Evolutionary conservation across 345 rosid species (phyloP).

Genomic region (Gossypium rotundifolium): DNA sequence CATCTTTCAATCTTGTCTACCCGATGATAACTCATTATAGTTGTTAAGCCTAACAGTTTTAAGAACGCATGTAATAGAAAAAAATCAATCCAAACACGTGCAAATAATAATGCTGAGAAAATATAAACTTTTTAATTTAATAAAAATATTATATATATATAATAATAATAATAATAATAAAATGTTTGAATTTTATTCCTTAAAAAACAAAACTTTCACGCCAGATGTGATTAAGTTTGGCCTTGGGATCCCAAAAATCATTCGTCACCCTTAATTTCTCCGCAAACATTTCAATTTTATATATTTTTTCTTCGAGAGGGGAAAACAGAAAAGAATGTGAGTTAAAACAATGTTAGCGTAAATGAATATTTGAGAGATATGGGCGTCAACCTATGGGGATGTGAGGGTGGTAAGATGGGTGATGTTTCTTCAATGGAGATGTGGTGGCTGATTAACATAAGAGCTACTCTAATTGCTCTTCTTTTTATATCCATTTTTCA

Average conservation of each 20-base stretch:
- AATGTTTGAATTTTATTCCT: too few species aligned
- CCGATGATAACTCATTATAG: too few species aligned
- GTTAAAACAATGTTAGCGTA: neutral
- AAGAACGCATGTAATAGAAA: too few species aligned
- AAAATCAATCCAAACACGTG: too few species aligned
- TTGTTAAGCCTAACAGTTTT: too few species aligned
- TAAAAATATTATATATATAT: too few species aligned
- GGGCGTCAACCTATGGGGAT: neutral
- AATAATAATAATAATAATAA: too few species aligned
- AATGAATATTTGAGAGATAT: neutral
- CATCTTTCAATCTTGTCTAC: too few species aligned
- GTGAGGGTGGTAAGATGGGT: neutral
- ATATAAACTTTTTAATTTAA: too few species aligned
- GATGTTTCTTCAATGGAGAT: neutral
- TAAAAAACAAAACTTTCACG: neutral
- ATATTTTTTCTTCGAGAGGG: neutral
- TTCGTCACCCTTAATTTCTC: neutral
- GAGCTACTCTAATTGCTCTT: slow-evolving; percentile 6
- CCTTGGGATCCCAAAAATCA: neutral
- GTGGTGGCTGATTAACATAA: slow-evolving; percentile 9
- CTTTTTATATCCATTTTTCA: neutral
- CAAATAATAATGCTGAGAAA: too few species aligned
- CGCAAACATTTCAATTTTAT: neutral
- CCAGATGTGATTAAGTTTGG: neutral
- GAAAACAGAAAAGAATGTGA: neutral